Percentiles rank a stretch among this genome's conserved stretches.
phyloP scores from a whole-genome alignment of 768 basidiomycete species.

The Lactifluus volemus region DNA sequence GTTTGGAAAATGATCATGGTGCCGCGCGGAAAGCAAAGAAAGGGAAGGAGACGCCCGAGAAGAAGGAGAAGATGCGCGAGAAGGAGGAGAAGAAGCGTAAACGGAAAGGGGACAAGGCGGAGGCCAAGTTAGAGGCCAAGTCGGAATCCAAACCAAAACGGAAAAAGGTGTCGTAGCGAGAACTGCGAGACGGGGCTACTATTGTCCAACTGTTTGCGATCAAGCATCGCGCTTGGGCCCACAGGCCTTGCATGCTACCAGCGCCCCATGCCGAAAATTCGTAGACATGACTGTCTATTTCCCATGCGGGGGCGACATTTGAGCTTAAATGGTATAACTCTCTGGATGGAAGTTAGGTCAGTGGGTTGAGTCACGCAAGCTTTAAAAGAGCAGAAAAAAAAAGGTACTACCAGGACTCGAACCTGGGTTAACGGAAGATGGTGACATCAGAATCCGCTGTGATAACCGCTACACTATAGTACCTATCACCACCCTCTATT shows the following conservation, averaged over 20 bases:
- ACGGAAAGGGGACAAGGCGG: slow-evolving; percentile 20
- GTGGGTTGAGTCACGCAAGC: neutral
- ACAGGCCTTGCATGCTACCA: neutral
- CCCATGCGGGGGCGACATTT: neutral
- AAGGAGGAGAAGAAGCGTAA: slow-evolving; percentile 22
- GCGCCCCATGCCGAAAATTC: neutral
- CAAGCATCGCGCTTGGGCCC: neutral
- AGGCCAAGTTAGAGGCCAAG: slow-evolving; percentile 18
- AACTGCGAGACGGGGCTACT: neutral
- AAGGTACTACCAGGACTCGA: slow-evolving; percentile 20
- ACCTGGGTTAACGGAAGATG: slow-evolving; percentile 18
- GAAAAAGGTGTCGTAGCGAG: slow-evolving; percentile 22
- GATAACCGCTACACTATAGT: slow-evolving; percentile 34
- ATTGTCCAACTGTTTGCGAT: neutral
- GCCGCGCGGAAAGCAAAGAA: slow-evolving; percentile 4
- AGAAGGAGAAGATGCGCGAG: slow-evolving; percentile 17
- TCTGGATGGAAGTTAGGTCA: too few relatives aligned
- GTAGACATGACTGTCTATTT: neutral
- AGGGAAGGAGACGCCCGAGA: slow-evolving; percentile 19
- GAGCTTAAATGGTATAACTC: neutral
- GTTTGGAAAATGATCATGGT: slow-evolving; percentile 25
- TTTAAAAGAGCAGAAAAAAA: neutral
- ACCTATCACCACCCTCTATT: neutral
- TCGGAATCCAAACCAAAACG: slow-evolving; percentile 22
- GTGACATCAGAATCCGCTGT: slow-evolving; percentile 30